Percentiles rank a stretch among this genome's conserved stretches.
These are phyloP conservation scores for Neurospora sp. DNA, from an alignment of 2,329 filamentous ascomycete genomes.

Conservation along the genomic window DNA sequence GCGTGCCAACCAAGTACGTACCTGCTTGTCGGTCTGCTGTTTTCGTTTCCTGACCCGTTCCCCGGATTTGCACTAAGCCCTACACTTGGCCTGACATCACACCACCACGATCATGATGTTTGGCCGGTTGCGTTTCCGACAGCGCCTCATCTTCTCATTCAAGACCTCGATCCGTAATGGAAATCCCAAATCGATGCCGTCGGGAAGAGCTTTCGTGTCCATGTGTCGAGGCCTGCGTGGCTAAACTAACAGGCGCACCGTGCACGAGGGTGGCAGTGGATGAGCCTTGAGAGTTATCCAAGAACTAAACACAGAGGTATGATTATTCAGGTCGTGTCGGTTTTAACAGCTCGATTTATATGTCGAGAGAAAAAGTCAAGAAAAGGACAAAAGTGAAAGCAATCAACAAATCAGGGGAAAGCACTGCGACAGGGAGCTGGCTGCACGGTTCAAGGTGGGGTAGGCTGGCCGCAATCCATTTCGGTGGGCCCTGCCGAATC, in stretches of 20 bases:
- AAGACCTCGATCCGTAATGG: neutral
- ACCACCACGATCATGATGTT: neutral
- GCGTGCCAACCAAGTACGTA: neutral
- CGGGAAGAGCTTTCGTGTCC: neutral
- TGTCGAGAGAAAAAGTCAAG: neutral
- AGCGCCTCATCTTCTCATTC: neutral
- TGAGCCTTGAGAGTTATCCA: neutral
- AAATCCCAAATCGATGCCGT: neutral
- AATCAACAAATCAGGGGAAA: neutral
- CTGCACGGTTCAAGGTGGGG: neutral
- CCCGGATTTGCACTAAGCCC: neutral
- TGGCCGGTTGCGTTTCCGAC: neutral
- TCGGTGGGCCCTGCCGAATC: neutral
- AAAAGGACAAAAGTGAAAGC: neutral
- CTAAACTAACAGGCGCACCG: neutral
- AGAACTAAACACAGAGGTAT: neutral
- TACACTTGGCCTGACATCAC: neutral
- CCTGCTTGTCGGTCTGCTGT: neutral
- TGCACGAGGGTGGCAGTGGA: neutral
- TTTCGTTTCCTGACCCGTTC: neutral
- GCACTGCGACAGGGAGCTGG: neutral
- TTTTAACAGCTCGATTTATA: no score
- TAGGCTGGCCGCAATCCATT: neutral
- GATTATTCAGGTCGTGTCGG: neutral
- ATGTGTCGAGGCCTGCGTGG: neutral